Evolutionary conservation across 495 filamentous ascomycete genomes (phyloP).

Genomic region (Lepidopterella palustris): DNA sequence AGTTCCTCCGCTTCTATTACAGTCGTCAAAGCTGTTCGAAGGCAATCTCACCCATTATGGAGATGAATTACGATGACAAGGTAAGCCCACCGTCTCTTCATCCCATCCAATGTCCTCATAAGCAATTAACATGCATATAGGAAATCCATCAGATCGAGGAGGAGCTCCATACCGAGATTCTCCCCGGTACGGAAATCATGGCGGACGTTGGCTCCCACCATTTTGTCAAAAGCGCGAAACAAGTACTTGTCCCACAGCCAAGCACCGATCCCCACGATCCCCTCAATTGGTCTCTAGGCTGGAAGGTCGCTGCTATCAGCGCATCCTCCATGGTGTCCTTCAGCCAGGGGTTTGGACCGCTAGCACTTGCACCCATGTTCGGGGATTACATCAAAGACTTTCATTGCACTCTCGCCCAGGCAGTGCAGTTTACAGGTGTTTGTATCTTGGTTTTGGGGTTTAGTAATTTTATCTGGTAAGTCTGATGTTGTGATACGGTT

Average conservation of each 20-base stretch:
- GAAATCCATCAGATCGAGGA: conserved; percentile 34
- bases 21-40: not conserved
- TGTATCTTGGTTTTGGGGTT: conserved; percentile 58
- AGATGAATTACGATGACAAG: conserved; percentile 27
- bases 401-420: conserved; percentile 45
- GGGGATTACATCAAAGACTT: conserved; percentile 51
- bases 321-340: conserved; percentile 49
- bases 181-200: conserved; percentile 61
- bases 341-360: conserved; percentile 52
- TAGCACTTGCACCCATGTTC: conserved; percentile 55
- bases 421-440: conserved; percentile 51
- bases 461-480: conserved; percentile 52
- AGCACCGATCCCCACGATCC: conserved; percentile 33
- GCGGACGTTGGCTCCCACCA: conserved; percentile 49
- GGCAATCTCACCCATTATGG: conserved; percentile 6
- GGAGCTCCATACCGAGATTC: conserved; percentile 48
- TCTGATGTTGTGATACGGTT: not conserved
- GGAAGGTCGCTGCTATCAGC: conserved; percentile 34
- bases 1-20: not conserved
- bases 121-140: conserved; percentile 5
- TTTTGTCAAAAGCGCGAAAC: conserved; percentile 49
- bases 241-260: conserved; percentile 51
- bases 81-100: conserved; percentile 10
- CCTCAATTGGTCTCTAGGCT: conserved; percentile 33
- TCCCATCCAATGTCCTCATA: not conserved